Conservation (phyloP, 345 rosid genomes). For the Garcia nutans region DNA sequence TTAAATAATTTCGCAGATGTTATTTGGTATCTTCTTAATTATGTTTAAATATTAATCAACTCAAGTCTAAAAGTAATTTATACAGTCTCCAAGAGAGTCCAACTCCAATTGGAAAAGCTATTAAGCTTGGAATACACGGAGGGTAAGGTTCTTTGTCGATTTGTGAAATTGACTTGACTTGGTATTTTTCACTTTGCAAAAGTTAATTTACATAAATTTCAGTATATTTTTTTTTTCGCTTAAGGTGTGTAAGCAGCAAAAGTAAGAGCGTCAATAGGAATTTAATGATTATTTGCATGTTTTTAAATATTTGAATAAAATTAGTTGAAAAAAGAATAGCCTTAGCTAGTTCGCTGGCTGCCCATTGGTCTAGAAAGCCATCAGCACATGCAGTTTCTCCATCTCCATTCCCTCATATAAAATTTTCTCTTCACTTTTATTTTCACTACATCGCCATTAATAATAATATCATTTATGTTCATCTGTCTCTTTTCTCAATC, state of each 20-base stretch:
- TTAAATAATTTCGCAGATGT: too few species aligned
- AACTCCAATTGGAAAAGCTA: too few species aligned
- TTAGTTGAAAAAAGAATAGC: neutral
- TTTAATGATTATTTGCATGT: neutral
- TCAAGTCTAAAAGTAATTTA: too few species aligned
- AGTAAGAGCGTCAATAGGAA: neutral
- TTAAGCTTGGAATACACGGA: too few species aligned
- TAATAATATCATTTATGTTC: neutral
- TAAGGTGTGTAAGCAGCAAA: neutral
- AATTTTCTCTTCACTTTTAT: neutral
- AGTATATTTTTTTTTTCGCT: neutral
- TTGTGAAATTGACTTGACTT: too few species aligned
- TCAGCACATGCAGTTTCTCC: neutral
- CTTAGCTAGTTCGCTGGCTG: neutral
- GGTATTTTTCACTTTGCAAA: too few species aligned
- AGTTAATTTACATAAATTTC: neutral
- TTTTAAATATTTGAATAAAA: neutral
- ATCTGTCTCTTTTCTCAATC: neutral
- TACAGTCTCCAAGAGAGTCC: too few species aligned
- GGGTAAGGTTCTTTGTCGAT: too few species aligned
- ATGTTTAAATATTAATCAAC: too few species aligned
- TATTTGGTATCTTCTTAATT: too few species aligned
- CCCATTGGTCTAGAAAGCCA: neutral
- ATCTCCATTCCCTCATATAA: neutral
- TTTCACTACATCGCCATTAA: neutral